Percentiles rank a stretch among this genome's conserved stretches.
phyloP scores from a whole-genome alignment of 257 asterid genomes.

The Knoxia roxburghii region DNA sequence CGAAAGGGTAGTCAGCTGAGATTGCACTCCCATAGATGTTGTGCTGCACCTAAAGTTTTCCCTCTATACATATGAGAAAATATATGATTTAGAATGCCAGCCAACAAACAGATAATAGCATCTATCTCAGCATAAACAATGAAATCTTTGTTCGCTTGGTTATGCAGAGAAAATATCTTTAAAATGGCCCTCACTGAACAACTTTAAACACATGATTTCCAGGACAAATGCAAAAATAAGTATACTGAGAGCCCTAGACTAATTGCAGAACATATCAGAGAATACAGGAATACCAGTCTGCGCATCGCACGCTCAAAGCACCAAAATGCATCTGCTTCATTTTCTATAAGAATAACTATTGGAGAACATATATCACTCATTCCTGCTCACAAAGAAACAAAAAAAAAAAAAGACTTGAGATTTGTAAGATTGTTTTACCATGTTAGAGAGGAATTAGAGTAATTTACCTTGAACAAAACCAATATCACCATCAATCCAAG shows the following conservation, averaged over 20 bases:
- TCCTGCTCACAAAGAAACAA: constrained; percentile 43
- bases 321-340: constrained; percentile 99
- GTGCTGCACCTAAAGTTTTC: constrained; percentile 79
- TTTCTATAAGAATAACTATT: constrained; percentile 69
- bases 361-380: constrained; percentile 99
- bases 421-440: constrained; percentile 17
- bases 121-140: background rate
- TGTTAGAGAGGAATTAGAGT: constrained; percentile 18
- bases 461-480: constrained; percentile 91
- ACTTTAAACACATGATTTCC: background rate
- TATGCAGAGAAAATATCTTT: too few relatives aligned
- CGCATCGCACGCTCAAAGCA: constrained; percentile 98
- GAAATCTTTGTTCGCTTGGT: too few relatives aligned
- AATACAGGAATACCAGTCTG: constrained; percentile 53
- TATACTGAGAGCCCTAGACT: background rate
- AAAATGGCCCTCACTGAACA: background rate
- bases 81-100: constrained; percentile 21
- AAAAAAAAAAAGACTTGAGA: constrained; percentile 12
- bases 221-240: background rate
- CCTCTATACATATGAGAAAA: constrained; percentile 49
- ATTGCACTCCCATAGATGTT: constrained; percentile 85
- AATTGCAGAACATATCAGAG: constrained; percentile 6
- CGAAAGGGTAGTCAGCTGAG: constrained; percentile 77
- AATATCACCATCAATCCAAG: constrained; percentile 93
- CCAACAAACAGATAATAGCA: constrained; percentile 1